Conservation (phyloP, 441 rosid genomes). For the Melastoma candidum region DNA sequence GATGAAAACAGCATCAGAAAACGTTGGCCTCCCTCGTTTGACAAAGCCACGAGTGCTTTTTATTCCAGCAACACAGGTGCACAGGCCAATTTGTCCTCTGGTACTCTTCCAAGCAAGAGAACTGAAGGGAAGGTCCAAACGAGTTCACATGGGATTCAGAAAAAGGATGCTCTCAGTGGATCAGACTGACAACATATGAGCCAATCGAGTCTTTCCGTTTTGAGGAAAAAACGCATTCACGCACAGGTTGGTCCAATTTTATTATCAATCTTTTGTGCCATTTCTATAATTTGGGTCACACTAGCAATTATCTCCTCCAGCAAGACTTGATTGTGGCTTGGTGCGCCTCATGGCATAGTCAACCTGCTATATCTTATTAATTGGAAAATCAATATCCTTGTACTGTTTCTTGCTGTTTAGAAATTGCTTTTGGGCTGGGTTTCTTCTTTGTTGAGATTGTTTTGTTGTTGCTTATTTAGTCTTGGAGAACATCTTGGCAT, state of each 20-base stretch:
- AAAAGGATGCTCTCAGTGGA: conserved; percentile 60
- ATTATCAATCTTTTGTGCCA: not conserved
- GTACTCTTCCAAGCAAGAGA: conserved; percentile 51
- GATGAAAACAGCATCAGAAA: conserved; percentile 64
- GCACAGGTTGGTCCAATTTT: conserved; percentile 55
- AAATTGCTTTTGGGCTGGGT: too few species aligned
- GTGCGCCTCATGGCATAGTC: too few species aligned
- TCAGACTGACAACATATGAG: conserved; percentile 60
- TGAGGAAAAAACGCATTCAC: conserved; percentile 83
- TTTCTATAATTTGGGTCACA: conserved; percentile 1
- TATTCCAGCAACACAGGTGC: conserved; percentile 42
- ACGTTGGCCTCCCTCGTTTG: conserved; percentile 47
- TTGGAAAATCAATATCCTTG: too few species aligned
- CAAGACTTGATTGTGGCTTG: too few species aligned
- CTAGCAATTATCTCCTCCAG: too few species aligned
- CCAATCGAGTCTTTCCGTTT: conserved; percentile 61
- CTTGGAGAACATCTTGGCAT: too few species aligned
- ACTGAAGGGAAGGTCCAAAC: conserved; percentile 56
- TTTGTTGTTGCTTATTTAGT: too few species aligned
- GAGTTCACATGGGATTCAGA: conserved; percentile 60
- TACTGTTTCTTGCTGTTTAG: too few species aligned
- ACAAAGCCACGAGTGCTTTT: conserved; percentile 43
- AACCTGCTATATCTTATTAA: too few species aligned
- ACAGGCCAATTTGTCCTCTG: conserved; percentile 51
- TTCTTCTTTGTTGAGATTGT: too few species aligned